A percentile compares a stretch with the other conserved stretches of the same genome.
Conservation (phyloP, 768 basidiomycete species). For the Mycena polygramma region DNA sequence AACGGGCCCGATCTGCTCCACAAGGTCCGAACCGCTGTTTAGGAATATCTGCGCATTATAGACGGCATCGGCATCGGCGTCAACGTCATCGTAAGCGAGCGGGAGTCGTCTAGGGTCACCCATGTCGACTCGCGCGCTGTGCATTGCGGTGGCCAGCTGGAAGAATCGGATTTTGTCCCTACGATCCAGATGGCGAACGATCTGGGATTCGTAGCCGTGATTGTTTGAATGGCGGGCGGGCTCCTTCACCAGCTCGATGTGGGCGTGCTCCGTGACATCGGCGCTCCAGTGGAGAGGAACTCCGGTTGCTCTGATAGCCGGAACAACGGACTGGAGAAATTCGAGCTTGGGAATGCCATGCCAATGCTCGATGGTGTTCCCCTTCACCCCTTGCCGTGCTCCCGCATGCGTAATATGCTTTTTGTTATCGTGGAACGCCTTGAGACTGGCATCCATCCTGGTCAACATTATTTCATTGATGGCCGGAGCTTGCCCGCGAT, state of each 20-base stretch:
- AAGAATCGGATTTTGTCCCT: not conserved
- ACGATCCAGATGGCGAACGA: not conserved
- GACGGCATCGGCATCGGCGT: not conserved
- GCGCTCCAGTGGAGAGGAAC: not conserved
- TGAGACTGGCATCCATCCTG: not conserved
- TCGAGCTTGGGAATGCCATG: not conserved
- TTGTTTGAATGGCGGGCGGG: not conserved
- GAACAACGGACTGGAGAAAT: not conserved
- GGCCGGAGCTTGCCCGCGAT: not conserved
- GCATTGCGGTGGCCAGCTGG: not conserved
- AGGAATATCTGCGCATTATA: not conserved
- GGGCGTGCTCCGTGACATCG: not conserved
- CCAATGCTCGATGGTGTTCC: not conserved
- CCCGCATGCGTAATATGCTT: not conserved
- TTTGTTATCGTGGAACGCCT: not conserved
- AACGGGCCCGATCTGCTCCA: not conserved
- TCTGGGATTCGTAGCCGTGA: not conserved
- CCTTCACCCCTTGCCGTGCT: not conserved
- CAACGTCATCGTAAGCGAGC: not conserved
- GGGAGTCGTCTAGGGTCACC: not conserved
- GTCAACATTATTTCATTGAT: not conserved
- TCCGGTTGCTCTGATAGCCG: not conserved
- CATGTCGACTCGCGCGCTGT: not conserved
- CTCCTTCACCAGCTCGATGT: not conserved
- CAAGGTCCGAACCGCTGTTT: not conserved